Conservation (phyloP, 108 stramenopile genomes). For the Cylindrotheca closterium region DNA sequence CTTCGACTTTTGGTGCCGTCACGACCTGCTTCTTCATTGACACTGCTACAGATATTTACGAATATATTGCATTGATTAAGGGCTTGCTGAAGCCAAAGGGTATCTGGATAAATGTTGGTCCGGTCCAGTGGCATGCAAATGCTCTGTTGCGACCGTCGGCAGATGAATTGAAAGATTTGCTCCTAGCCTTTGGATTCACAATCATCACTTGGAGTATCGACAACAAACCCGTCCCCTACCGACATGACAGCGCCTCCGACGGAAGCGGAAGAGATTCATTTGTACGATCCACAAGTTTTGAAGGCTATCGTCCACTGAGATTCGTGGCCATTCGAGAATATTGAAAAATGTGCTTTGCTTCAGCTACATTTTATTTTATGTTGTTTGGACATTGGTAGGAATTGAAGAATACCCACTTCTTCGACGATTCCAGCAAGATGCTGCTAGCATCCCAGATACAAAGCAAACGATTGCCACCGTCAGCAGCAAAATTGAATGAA, state of each 20-base stretch:
- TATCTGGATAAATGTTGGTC: slow-evolving; percentile 84
- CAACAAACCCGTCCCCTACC: slow-evolving; percentile 55
- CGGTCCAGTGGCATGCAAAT: slow-evolving; percentile 84
- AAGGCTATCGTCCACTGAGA: slow-evolving; percentile 66
- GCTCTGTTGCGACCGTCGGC: slow-evolving; percentile 59
- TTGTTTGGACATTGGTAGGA: not conserved
- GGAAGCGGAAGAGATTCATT: slow-evolving; percentile 5
- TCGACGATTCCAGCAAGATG: not conserved
- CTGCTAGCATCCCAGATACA: slow-evolving; percentile 7
- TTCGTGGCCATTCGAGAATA: slow-evolving; percentile 50
- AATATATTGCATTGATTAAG: slow-evolving; percentile 56
- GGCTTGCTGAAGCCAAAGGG: slow-evolving; percentile 44
- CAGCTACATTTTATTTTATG: no score
- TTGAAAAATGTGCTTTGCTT: no score
- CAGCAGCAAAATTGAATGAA: not conserved
- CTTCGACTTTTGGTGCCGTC: slow-evolving; percentile 45
- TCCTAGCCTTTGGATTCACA: slow-evolving; percentile 53
- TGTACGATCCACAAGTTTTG: slow-evolving; percentile 56
- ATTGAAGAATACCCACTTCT: slow-evolving; percentile 7
- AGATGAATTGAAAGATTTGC: slow-evolving; percentile 64
- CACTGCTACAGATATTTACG: slow-evolving; percentile 81
- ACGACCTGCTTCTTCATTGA: slow-evolving; percentile 86
- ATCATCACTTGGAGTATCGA: slow-evolving; percentile 67
- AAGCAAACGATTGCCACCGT: slow-evolving; percentile 10
- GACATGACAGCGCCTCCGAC: slow-evolving; percentile 47